Base-by-base conservation (phyloP, 2,329 filamentous ascomycete genomes). In the Fusarium sp. region DNA sequence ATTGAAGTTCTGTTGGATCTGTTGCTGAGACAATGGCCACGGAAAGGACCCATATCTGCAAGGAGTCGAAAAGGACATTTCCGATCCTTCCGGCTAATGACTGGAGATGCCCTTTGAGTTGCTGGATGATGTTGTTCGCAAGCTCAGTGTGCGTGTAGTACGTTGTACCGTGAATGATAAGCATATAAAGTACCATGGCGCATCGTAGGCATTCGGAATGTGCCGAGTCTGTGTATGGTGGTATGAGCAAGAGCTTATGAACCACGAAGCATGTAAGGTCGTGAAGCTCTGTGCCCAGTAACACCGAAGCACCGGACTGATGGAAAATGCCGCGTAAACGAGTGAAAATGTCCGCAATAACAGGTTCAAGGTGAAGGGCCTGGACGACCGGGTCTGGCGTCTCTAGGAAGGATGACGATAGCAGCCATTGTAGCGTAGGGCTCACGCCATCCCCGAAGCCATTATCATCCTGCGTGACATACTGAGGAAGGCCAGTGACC, bases 231-330 rank as follows among this genome's bases (percentile, higher is more conserved):
- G 9, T 71, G 42, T 61, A 27, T 6, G 66, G 49, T 2, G 68
- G 56, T 4, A 67, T 44, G 4, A 78, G 72, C 1, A 88, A 63
- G 2, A 89, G 78, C 24, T 81, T 80, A 62, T 88, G 86, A 1
- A 88, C 75, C 24, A 85, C 82, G 67, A 86, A 88, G 53, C 84
- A 87, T 8, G 85, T 84, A 2, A 89, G 77, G 57, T 88, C 87
- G 61, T 89, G 87, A 1, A 88, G 80, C 47, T 81, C 78, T 0
- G 83, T 84, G 1, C 77, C 77, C 3, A 82, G 67, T 1, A 85
- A 62, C 0, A 71, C 70, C 12, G 46, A 59, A 1, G 58, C 58
- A 14, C 75, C 63, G 1, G 79, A 73, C 6, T 76, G 74, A 3
- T 81, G 77, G 51, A 87, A 83, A 6, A 87, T 74, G 11, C 69